Conservation (phyloP, 441 rosid species). For the Erodium trifolium region DNA sequence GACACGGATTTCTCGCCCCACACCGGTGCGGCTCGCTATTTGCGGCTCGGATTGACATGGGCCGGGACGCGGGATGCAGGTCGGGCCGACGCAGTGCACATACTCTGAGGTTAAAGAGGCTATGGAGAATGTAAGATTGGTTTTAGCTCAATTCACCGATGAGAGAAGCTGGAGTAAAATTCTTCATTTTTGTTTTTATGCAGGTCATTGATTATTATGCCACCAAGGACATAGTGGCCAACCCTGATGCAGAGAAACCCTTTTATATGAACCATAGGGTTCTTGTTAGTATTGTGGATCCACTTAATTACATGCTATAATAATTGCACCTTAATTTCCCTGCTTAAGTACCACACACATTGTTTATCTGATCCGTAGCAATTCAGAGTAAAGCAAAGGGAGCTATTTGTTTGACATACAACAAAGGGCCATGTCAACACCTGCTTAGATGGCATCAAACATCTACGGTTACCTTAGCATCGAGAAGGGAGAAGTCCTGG, state of each 20-base stretch:
- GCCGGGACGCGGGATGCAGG: too few relatives aligned
- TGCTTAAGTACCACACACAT: too few relatives aligned
- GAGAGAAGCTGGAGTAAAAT: not conserved
- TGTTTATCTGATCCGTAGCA: not conserved
- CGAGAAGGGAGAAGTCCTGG: constrained; percentile 54
- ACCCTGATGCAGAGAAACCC: too few relatives aligned
- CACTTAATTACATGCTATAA: not conserved
- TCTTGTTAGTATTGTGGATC: not conserved
- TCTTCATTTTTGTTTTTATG: constrained; percentile 10
- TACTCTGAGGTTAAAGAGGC: too few relatives aligned
- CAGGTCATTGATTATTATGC: constrained; percentile 80
- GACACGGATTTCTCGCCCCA: too few relatives aligned
- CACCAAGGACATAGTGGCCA: too few relatives aligned
- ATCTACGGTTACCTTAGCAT: constrained; percentile 57
- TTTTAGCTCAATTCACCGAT: not conserved
- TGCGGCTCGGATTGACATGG: too few relatives aligned
- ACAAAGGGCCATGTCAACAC: too few relatives aligned
- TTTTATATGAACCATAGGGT: not conserved
- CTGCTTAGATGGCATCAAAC: not conserved
- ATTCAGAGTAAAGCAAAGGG: not conserved
- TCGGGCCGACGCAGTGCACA: too few relatives aligned
- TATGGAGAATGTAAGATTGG: too few relatives aligned
- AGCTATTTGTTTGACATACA: not conserved
- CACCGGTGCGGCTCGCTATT: too few relatives aligned
- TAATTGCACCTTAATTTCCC: not conserved